These are phyloP conservation scores for Lactarius sp. DNA, from an alignment of 768 basidiomycete genomes.

Conservation along the genomic window DNA sequence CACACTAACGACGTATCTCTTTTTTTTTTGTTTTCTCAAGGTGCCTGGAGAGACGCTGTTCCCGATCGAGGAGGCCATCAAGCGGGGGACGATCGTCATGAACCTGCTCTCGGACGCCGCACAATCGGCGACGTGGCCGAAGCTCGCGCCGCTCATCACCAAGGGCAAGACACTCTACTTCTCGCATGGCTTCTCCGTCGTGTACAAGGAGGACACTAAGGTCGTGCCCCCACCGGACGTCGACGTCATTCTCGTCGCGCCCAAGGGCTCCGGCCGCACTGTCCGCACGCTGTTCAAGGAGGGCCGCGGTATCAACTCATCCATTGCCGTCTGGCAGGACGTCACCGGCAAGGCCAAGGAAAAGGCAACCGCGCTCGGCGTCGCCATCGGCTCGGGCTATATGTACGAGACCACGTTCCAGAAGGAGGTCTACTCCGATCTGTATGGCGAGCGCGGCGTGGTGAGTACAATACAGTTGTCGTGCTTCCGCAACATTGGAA, in stretches of 20 bases:
- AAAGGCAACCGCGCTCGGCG: slow-evolving; percentile 91
- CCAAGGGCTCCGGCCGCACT: slow-evolving; percentile 97
- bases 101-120: slow-evolving; percentile 98
- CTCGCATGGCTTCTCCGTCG: slow-evolving; percentile 98
- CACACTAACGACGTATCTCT: neutral
- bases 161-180: slow-evolving; percentile 99
- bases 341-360: slow-evolving; percentile 97
- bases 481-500: slow-evolving; percentile 3
- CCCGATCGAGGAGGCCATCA: slow-evolving; percentile 96
- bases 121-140: slow-evolving; percentile 94
- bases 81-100: slow-evolving; percentile 97
- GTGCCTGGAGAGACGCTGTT: slow-evolving; percentile 97
- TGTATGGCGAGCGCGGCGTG: slow-evolving; percentile 99
- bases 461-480: slow-evolving; percentile 45
- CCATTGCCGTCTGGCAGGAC: slow-evolving; percentile 93
- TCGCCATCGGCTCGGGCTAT: slow-evolving; percentile 95
- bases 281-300: slow-evolving; percentile 99
- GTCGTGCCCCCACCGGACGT: slow-evolving; percentile 89
- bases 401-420: slow-evolving; percentile 98
- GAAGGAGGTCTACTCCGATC: slow-evolving; percentile 99
- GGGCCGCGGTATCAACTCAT: slow-evolving; percentile 97
- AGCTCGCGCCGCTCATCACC: slow-evolving; percentile 89
- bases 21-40: slow-evolving; percentile 34
- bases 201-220: slow-evolving; percentile 96
- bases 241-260: slow-evolving; percentile 98